A percentile compares a stretch with the other conserved stretches of the same genome.
phyloP scores from a whole-genome alignment of 1,284 basidiomycete genomes.

The Tranzscheliella williamsii region DNA sequence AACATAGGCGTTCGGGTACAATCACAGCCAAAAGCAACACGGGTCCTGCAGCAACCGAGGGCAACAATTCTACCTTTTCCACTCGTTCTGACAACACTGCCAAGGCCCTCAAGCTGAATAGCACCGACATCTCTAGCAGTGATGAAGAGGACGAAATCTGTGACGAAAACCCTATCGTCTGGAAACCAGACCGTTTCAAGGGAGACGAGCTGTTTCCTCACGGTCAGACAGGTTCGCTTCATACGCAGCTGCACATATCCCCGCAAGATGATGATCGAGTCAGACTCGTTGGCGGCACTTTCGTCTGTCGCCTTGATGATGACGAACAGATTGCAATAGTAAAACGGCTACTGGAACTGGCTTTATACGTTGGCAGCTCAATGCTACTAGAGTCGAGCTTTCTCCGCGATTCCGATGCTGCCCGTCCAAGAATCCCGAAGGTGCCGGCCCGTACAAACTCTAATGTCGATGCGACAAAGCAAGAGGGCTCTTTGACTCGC shows the following conservation, averaged over 20 bases:
- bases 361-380: constrained; percentile 42
- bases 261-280: constrained; percentile 26
- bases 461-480: constrained; percentile 18
- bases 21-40: constrained; percentile 14
- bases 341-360: constrained; percentile 23
- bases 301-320: constrained; percentile 23
- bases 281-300: constrained; percentile 44
- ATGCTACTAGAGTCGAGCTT: constrained; percentile 53
- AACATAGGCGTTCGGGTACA: constrained; percentile 17
- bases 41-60: neutral
- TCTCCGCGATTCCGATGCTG: constrained; percentile 40
- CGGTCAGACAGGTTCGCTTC: constrained; percentile 13
- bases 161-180: constrained; percentile 4
- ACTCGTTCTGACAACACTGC: constrained; percentile 38
- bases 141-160: neutral
- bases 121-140: neutral
- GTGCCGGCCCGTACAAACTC: constrained; percentile 26
- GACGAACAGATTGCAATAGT: constrained; percentile 20
- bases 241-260: too few relatives aligned
- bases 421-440: constrained; percentile 25
- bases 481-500: too few relatives aligned
- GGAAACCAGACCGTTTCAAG: constrained; percentile 35
- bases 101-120: constrained; percentile 13
- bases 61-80: constrained; percentile 21
- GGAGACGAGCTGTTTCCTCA: constrained; percentile 37